A percentile compares a stretch with the other conserved stretches of the same genome.
Conservation (phyloP, 805 yeast species). For the Grigorovia yakushimaensis region DNA sequence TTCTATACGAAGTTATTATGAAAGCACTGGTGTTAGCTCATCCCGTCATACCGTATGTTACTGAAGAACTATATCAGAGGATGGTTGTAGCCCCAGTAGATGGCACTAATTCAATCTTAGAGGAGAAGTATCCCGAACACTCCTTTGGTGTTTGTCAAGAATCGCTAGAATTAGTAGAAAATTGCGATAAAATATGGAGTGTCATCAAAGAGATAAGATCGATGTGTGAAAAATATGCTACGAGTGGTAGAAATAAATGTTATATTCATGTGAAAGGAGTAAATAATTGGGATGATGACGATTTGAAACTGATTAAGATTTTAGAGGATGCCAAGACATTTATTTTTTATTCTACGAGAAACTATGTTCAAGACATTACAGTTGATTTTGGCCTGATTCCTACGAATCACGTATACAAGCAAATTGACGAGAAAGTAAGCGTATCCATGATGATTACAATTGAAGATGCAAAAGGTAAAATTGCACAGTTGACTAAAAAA, state of each 20-base stretch:
- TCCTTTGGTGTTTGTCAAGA: too few relatives aligned
- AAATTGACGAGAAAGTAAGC: background rate
- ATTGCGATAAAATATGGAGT: slow-evolving; percentile 63
- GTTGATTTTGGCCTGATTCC: background rate
- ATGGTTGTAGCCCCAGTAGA: slow-evolving; percentile 38
- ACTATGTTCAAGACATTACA: background rate
- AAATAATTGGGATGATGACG: too few relatives aligned
- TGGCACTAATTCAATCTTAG: slow-evolving; percentile 62
- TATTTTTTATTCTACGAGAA: background rate
- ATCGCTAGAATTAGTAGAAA: too few relatives aligned
- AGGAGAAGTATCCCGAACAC: slow-evolving; percentile 69
- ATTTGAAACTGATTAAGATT: too few relatives aligned
- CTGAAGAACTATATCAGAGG: slow-evolving; percentile 99
- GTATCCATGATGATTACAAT: slow-evolving; percentile 25
- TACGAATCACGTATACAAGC: background rate
- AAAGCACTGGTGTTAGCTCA: slow-evolving; percentile 83
- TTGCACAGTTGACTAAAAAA: slow-evolving; percentile 69
- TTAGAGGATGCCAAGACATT: background rate
- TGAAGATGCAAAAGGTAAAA: slow-evolving; percentile 80
- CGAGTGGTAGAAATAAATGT: background rate
- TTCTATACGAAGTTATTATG: slow-evolving; percentile 51
- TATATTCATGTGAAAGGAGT: background rate
- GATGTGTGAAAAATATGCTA: slow-evolving; percentile 40
- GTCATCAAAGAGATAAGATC: slow-evolving; percentile 87
- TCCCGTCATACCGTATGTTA: slow-evolving; percentile 94